Base-by-base conservation (phyloP, 108 stramenopile genomes). In the Stephanodiscus triporus region DNA sequence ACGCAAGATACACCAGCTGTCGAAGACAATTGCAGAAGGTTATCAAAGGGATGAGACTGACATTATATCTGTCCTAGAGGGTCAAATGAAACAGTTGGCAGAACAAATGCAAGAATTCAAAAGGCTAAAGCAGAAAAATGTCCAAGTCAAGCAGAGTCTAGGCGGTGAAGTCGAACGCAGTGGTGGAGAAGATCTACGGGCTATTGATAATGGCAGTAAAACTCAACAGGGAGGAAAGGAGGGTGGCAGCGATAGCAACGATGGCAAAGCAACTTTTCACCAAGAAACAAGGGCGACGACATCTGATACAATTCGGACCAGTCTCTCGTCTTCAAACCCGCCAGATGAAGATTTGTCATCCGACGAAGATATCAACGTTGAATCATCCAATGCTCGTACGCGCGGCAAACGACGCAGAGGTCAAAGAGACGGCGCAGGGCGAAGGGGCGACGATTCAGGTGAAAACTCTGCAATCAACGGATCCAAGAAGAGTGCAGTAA, bases 1-100 rank as follows among this genome's bases (percentile, higher is more conserved):
- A 58, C 74, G 93, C 45, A 95, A 95, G 63, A 71, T 95, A 56
- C 81, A 89, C 37, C 81, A 86, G 27, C 65, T 82, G 23, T 66
- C 81, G 11, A 59, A 66, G 49, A 75, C 76, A 48, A 40, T 70
- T 43, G 50, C 68, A 24, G 77, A 73, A 13, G 80, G 77, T 26
- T 78, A 78, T 53, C 66, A 69, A 23, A 68, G 29, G 4, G 37
- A 56, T 16, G 68, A 63, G 38, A 54, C 69, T 22, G 47, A 63
- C 37, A 40, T 85, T 51, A 30, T 72, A 63, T 60, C 60, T 29
- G 54, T 79, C 36, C 40, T 91, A 6, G 74, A 81, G 53, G 73
- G 83, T 36, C 65, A 76, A 42, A 89, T 86, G 84, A 68, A 83
- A 60, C 37, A 36, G 9, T 58, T 80, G 68, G 42, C 57, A 40